Percentiles rank a stretch among this genome's conserved stretches.
Conservation (phyloP, 2,329 filamentous ascomycete species). For the Calonectria honghensis region DNA sequence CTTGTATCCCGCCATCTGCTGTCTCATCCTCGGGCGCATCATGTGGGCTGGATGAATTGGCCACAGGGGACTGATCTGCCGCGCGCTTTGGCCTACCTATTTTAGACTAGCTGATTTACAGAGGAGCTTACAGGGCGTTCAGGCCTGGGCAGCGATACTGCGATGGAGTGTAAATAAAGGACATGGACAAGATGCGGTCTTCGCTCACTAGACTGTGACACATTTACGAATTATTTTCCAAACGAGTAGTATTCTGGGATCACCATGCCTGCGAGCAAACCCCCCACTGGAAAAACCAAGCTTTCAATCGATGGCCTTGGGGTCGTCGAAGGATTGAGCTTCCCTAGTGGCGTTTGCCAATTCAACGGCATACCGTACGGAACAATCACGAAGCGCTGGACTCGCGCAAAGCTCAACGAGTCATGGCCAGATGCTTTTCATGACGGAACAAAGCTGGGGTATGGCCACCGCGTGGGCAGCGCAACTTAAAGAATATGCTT, state of each 20-base stretch:
- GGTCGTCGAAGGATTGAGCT: constrained; percentile 31
- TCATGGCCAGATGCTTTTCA: constrained; percentile 36
- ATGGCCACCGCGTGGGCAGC: not conserved
- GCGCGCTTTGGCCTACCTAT: not conserved
- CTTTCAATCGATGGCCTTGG: constrained; percentile 27
- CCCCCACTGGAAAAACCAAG: constrained; percentile 24
- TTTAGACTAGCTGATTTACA: not conserved
- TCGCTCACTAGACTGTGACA: not conserved
- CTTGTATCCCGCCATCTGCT: not conserved
- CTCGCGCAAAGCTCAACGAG: constrained; percentile 36
- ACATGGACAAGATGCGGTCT: not conserved
- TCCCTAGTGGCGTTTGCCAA: constrained; percentile 36
- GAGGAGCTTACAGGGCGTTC: not conserved
- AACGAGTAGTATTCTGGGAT: not conserved
- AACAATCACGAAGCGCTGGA: constrained; percentile 43
- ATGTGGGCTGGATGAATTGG: not conserved
- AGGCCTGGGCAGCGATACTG: not conserved
- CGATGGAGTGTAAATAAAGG: not conserved
- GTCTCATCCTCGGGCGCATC: not conserved
- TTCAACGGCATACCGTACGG: constrained; percentile 45
- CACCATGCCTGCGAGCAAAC: constrained; percentile 27
- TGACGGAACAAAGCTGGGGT: constrained; percentile 43
- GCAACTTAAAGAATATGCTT: not conserved
- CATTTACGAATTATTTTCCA: not conserved
- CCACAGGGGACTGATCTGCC: not conserved